Percentiles rank a stretch among this genome's conserved stretches.
Conservation (phyloP, 2,329 filamentous ascomycete species). For the Monilinia polystroma region DNA sequence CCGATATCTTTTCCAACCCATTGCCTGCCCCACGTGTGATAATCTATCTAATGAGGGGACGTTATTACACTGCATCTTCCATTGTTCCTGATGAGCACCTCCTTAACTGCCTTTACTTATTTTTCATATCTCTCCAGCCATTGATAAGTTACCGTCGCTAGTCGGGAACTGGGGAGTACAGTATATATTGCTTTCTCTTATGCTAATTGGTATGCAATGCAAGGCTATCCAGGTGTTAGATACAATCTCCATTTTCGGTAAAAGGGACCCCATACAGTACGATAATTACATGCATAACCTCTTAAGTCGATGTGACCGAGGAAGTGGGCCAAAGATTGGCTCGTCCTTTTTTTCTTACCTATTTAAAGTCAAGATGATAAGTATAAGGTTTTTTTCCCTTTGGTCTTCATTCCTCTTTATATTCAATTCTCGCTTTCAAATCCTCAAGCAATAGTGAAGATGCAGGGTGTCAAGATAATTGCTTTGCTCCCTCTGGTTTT, state of each 20-base stretch:
- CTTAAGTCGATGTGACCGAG: neutral
- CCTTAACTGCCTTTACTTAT: neutral
- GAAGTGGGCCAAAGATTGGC: neutral
- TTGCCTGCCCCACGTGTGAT: constrained; percentile 18
- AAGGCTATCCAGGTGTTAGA: neutral
- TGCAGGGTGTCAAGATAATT: neutral
- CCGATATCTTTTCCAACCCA: constrained; percentile 5
- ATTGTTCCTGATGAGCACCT: constrained; percentile 2
- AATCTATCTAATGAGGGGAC: constrained; percentile 8
- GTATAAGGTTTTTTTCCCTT: neutral
- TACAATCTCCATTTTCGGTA: neutral
- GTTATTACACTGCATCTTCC: neutral
- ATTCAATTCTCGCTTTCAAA: neutral
- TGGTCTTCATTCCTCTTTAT: neutral
- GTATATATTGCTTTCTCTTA: too few relatives aligned
- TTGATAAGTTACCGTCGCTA: constrained; percentile 7
- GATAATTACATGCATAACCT: neutral
- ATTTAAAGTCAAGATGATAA: neutral
- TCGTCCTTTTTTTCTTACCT: neutral
- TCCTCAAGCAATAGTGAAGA: neutral
- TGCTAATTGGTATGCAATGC: neutral
- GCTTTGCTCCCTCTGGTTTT: constrained; percentile 10
- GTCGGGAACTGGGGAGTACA: too few relatives aligned
- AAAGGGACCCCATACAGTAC: neutral
- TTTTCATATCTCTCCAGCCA: neutral